Conservation (phyloP, 108 stramenopile species). For the Cyclotella kingstonii region DNA sequence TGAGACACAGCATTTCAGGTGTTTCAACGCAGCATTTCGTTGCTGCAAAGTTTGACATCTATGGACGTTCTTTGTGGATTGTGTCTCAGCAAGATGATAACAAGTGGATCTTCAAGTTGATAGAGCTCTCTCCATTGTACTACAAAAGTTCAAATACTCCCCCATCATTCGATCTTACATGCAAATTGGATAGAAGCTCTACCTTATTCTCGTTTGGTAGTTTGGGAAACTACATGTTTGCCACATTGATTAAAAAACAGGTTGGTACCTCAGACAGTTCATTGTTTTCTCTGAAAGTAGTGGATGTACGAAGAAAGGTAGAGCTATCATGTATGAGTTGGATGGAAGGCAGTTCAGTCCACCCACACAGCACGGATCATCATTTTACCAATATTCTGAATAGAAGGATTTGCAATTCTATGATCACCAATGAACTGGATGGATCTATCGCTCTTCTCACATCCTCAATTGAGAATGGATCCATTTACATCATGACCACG, state of each 20-base stretch:
- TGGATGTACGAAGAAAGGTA: conserved; percentile 41
- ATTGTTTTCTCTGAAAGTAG: conserved; percentile 23
- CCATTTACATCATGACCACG: conserved; percentile 20
- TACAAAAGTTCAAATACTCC: conserved; percentile 10
- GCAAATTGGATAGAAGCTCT: neutral
- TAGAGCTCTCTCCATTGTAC: conserved; percentile 9
- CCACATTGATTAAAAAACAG: conserved; percentile 25
- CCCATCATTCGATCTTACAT: conserved; percentile 21
- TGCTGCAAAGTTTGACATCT: conserved; percentile 13
- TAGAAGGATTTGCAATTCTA: conserved; percentile 32
- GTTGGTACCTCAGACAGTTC: neutral
- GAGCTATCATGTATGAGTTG: conserved; percentile 30
- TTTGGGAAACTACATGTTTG: conserved; percentile 25
- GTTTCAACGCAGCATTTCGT: conserved; percentile 11
- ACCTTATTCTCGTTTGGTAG: conserved; percentile 43
- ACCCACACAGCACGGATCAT: neutral
- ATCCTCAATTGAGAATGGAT: conserved; percentile 14
- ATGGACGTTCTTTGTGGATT: conserved; percentile 22
- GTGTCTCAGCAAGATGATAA: conserved; percentile 19
- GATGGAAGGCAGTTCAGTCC: conserved; percentile 8
- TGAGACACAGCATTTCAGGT: conserved; percentile 19
- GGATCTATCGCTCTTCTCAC: conserved; percentile 41
- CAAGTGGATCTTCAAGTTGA: conserved; percentile 29
- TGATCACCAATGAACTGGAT: conserved; percentile 43
- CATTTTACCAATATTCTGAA: conserved; percentile 22